Percentiles rank a stretch among this genome's conserved stretches.
These are phyloP conservation scores for Plasmodium sp. DNA, from an alignment of 169 alveolate species.

Conservation along the genomic window DNA sequence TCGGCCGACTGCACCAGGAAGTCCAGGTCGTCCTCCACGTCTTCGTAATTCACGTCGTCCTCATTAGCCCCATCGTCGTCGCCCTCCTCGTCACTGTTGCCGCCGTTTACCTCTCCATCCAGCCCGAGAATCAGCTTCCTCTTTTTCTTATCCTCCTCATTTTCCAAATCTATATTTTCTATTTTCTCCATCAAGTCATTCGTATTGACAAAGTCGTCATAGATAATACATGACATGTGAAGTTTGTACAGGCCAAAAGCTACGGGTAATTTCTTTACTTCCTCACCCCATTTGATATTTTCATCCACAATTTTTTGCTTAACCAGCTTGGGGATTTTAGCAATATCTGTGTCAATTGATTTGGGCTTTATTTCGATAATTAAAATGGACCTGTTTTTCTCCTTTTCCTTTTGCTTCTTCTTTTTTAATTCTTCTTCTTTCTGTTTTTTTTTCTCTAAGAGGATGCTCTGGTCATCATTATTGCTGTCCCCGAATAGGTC, in stretches of 20 bases:
- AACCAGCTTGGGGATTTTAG: conserved; percentile 82
- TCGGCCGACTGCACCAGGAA: conserved; percentile 91
- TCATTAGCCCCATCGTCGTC: conserved; percentile 57
- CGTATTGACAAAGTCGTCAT: conserved; percentile 89
- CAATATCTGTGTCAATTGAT: conserved; percentile 85
- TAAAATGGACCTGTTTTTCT: conserved; percentile 84
- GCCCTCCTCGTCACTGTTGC: conserved; percentile 80
- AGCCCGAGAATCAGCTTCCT: conserved; percentile 54
- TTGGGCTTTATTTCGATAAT: conserved; percentile 89
- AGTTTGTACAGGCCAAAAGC: conserved; percentile 90
- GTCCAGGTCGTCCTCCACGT: conserved; percentile 79
- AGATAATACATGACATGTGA: conserved; percentile 89
- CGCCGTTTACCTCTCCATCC: conserved; percentile 82
- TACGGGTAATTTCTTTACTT: conserved; percentile 86
- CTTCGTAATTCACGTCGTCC: conserved; percentile 49
- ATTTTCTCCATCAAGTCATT: conserved; percentile 85
- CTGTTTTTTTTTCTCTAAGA: conserved; percentile 76
- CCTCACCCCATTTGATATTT: conserved; percentile 91
- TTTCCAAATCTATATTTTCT: conserved; percentile 85
- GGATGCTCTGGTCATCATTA: conserved; percentile 79
- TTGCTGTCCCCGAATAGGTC: conserved; percentile 81
- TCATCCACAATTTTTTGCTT: conserved; percentile 84
- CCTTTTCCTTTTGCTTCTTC: conserved; percentile 82
- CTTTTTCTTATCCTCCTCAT: conserved; percentile 85
- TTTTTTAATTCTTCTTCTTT: conserved; percentile 87